Conservation (phyloP, 139 green algal species). For the Chlorella sp. region DNA sequence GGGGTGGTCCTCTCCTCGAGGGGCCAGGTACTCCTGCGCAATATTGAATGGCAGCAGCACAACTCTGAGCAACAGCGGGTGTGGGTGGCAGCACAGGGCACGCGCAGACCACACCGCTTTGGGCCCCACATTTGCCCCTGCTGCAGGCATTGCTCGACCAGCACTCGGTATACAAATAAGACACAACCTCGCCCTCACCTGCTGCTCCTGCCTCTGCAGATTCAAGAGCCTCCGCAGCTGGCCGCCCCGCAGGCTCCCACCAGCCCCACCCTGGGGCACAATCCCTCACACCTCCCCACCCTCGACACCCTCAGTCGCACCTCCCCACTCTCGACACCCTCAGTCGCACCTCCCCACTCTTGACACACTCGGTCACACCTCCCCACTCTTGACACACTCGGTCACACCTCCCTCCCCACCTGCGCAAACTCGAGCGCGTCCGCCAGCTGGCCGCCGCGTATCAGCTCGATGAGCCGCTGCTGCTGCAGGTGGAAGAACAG, state of each 20-base stretch:
- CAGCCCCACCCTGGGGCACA: too few relatives aligned
- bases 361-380: not conserved
- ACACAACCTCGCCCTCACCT: too few relatives aligned
- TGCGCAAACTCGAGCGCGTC: constrained; percentile 91
- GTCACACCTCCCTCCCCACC: not conserved
- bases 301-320: not conserved
- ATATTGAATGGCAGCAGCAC: not conserved
- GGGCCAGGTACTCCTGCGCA: constrained; percentile 86
- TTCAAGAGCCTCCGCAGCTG: too few relatives aligned
- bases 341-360: not conserved
- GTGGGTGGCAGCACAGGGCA: too few relatives aligned
- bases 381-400: not conserved
- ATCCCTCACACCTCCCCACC: not conserved
- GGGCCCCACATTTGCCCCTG: too few relatives aligned
- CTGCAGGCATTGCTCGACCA: too few relatives aligned
- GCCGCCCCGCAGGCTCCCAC: too few relatives aligned
- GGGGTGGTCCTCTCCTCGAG: constrained; percentile 88
- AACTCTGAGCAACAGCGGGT: too few relatives aligned
- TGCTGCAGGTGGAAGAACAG: constrained; percentile 97
- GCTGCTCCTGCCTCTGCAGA: too few relatives aligned
- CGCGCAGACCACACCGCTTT: too few relatives aligned
- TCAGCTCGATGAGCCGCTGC: constrained; percentile 96
- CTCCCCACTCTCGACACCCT: not conserved
- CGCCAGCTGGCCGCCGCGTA: constrained; percentile 75
- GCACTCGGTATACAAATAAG: too few relatives aligned